These are phyloP conservation scores for Blastobotrys chiropterorum DNA, from an alignment of 805 yeast species.

Conservation along the genomic window DNA sequence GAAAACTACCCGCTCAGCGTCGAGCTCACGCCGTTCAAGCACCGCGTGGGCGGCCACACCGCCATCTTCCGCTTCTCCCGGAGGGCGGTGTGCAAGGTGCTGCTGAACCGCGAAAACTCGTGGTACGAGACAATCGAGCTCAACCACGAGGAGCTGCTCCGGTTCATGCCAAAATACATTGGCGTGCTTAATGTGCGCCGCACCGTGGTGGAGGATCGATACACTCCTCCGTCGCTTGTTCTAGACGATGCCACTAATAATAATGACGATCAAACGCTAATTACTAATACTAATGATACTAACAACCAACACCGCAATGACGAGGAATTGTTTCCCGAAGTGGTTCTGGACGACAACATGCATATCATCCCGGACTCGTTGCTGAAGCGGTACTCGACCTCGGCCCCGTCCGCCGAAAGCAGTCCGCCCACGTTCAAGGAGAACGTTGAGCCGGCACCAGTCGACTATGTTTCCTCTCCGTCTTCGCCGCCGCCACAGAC, in stretches of 20 bases:
- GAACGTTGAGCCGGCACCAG: neutral
- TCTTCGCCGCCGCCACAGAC: neutral
- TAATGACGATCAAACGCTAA: neutral
- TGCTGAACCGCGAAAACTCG: slow-evolving; percentile 80
- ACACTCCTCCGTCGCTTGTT: slow-evolving; percentile 7
- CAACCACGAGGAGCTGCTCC: slow-evolving; percentile 65
- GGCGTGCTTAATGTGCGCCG: slow-evolving; percentile 93
- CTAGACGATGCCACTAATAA: slow-evolving; percentile 4
- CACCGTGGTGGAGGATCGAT: slow-evolving; percentile 34
- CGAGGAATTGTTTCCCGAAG: slow-evolving; percentile 53
- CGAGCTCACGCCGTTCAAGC: slow-evolving; percentile 83
- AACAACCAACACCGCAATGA: too few species aligned
- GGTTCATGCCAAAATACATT: slow-evolving; percentile 88
- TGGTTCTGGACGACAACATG: slow-evolving; percentile 82
- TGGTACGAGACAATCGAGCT: slow-evolving; percentile 89
- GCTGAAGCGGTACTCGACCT: slow-evolving; percentile 53
- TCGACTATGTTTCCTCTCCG: neutral
- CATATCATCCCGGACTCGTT: slow-evolving; percentile 85
- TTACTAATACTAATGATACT: neutral
- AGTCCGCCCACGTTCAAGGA: neutral
- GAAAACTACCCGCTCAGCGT: slow-evolving; percentile 52
- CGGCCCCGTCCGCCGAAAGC: slow-evolving; percentile 29
- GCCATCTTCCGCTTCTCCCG: slow-evolving; percentile 90
- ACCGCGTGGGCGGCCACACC: slow-evolving; percentile 97
- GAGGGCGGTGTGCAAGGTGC: slow-evolving; percentile 88